These are phyloP conservation scores for Scopulariopsis brevicaulis DNA, from an alignment of 2,329 filamentous ascomycete genomes.

Conservation along the genomic window DNA sequence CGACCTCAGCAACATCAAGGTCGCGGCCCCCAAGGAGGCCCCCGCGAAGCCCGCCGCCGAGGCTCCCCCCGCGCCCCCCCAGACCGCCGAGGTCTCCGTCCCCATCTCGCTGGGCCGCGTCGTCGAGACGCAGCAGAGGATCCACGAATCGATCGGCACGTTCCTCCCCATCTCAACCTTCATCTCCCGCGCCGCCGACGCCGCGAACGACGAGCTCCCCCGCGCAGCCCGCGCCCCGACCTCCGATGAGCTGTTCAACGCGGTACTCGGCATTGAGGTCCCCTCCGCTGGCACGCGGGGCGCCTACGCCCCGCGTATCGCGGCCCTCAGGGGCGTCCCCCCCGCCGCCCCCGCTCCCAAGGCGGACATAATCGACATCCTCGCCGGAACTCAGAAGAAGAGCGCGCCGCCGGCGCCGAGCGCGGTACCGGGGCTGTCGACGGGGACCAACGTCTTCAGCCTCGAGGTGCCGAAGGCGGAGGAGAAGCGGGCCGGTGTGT, in stretches of 20 bases:
- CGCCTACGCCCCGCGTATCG: conserved; percentile 62
- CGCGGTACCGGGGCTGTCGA: conserved; percentile 32
- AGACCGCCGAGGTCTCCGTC: conserved; percentile 51
- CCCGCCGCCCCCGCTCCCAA: conserved; percentile 22
- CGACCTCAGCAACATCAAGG: conserved; percentile 91
- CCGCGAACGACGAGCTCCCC: conserved; percentile 83
- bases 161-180: conserved; percentile 79
- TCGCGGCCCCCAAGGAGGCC: conserved; percentile 42
- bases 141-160: conserved; percentile 67
- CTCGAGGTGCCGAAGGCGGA: conserved; percentile 70
- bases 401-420: conserved; percentile 13
- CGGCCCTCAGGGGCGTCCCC: conserved; percentile 38
- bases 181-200: conserved; percentile 69
- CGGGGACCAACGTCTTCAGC: conserved; percentile 67
- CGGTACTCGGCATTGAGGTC: conserved; percentile 56
- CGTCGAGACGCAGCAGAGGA: conserved; percentile 67
- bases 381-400: conserved; percentile 33
- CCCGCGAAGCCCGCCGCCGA: conserved; percentile 24
- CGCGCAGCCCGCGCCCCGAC: conserved; percentile 50
- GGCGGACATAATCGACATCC: conserved; percentile 71
- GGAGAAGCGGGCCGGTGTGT: conserved; percentile 68
- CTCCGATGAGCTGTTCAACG: conserved; percentile 77
- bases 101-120: conserved; percentile 72
- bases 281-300: conserved; percentile 39
- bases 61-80: conserved; percentile 25